Base-by-base conservation (phyloP, 768 basidiomycete species). In the Suillus sp. region DNA sequence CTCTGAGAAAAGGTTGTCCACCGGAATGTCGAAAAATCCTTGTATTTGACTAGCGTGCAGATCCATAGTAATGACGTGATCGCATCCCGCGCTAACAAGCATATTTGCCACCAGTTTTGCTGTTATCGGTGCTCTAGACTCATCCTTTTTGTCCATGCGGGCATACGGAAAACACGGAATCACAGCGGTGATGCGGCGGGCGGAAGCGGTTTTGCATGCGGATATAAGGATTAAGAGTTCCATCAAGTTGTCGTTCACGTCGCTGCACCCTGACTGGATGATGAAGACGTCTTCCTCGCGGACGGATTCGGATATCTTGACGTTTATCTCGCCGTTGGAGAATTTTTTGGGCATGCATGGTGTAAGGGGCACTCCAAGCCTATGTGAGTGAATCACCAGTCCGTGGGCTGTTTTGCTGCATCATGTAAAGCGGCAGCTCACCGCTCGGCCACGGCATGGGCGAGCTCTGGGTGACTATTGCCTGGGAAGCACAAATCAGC, bases 1-100 rank as follows among this genome's bases (percentile, higher is more conserved):
- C 75, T 99, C 96, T 42, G 93, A 95, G 79, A 91, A 99, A 51
- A 99, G 82, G 75, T 99, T 99, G 79, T 99, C 96, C 32, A 97
- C 96, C 10, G 96, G 96, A 67, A 99, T 94, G 75, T 98, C 95
- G 75, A 99, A 99, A 82, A 99, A 99, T 8, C 96, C 96, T 74
- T 99, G 96, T 64, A 98, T 99, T 79, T 99, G 96, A 70, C 91
- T 92, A 47, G 96, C 96, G 72, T 98, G 96, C 58, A 99, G 80
- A 75, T 99, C 96, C 91, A 99, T 96, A n/a, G 96, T 98, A 69
- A 99, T 98, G 71, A 99, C 91, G 73, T 99, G 96, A 78, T 99
- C 96, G 73, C 95, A 97, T 27, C 96, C 96, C 10, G 97, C 96
- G 54, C 97, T 93, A 50, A 88, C 90, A 64, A 99, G 82, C 96